Conservation (phyloP, 148 eudicot species). For the Rhododendron ferrugineum region DNA sequence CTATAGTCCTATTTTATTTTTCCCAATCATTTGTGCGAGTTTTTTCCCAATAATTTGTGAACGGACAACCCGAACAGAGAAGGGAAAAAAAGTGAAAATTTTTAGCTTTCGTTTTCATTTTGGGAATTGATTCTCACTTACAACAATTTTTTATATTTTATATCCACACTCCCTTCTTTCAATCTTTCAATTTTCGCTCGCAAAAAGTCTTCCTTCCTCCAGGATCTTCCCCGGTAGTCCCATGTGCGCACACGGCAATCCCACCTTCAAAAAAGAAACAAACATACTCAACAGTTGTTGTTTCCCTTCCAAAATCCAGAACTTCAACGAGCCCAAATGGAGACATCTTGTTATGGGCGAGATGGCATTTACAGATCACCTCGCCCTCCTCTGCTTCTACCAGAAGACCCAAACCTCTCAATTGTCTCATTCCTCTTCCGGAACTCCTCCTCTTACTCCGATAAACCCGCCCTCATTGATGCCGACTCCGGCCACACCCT, state of each 20-base stretch:
- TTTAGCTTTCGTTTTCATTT: too few species aligned
- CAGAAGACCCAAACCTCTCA: conserved; percentile 34
- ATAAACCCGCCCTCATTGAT: conserved; percentile 57
- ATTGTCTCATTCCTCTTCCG: conserved; percentile 64
- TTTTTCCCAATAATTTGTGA: too few species aligned
- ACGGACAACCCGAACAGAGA: too few species aligned
- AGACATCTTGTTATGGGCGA: conserved; percentile 64
- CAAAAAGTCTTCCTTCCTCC: not conserved
- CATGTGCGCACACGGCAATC: too few species aligned
- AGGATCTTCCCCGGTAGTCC: not conserved
- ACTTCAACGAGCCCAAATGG: conserved; percentile 26
- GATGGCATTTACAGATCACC: conserved; percentile 64
- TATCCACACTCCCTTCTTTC: too few species aligned
- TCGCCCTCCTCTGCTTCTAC: conserved; percentile 39
- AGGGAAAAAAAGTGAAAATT: too few species aligned
- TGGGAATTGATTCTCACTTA: too few species aligned
- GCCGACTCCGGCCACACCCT: conserved; percentile 45
- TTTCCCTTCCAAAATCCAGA: not conserved
- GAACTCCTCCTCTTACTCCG: conserved; percentile 38
- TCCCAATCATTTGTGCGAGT: too few species aligned
- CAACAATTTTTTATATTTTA: too few species aligned
- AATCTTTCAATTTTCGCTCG: too few species aligned
- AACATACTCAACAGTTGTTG: not conserved
- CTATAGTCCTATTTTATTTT: too few species aligned
- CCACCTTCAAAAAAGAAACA: not conserved